Conservation (phyloP, 495 filamentous ascomycete genomes). For the Pseudomonodictys pantanalensis region DNA sequence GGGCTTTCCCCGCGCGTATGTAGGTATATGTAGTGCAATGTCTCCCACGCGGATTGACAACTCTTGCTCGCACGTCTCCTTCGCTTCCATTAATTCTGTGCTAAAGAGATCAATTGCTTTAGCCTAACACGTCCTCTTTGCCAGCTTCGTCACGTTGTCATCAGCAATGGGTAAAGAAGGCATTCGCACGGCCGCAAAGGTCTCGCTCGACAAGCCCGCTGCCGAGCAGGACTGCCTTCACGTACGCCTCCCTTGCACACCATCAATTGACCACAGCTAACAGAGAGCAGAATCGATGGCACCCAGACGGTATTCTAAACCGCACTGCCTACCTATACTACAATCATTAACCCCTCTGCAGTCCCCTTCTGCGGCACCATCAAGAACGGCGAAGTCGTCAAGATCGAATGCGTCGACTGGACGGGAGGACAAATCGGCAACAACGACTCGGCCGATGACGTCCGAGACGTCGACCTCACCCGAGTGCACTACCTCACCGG, state of each 20-base stretch:
- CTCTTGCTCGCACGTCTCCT: neutral
- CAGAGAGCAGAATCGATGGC: slow-evolving; percentile 76
- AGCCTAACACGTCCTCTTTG: too few relatives aligned
- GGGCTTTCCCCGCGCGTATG: slow-evolving; percentile 16
- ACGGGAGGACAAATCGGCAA: slow-evolving; percentile 83
- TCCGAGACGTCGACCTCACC: slow-evolving; percentile 81
- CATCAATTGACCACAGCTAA: neutral
- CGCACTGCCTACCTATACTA: neutral
- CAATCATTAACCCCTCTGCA: slow-evolving; percentile 35
- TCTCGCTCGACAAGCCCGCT: slow-evolving; percentile 76
- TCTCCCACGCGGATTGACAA: neutral
- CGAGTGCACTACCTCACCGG: slow-evolving; percentile 84
- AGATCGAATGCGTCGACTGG: slow-evolving; percentile 89
- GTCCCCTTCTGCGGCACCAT: slow-evolving; percentile 76
- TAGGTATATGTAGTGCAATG: slow-evolving; percentile 1
- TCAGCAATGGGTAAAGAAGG: slow-evolving; percentile 38
- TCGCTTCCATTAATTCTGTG: neutral
- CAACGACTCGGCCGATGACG: slow-evolving; percentile 84
- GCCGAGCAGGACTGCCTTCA: slow-evolving; percentile 71
- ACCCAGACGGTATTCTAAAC: slow-evolving; percentile 68
- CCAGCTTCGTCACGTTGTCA: neutral
- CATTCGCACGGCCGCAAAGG: slow-evolving; percentile 72
- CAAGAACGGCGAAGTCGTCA: slow-evolving; percentile 82
- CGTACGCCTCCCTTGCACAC: slow-evolving; percentile 49
- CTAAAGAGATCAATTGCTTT: neutral